A percentile compares a stretch with the other conserved stretches of the same genome.
Evolutionary conservation across 305 asterid genomes (phyloP).

Genomic region (Fraxinus sp.): DNA sequence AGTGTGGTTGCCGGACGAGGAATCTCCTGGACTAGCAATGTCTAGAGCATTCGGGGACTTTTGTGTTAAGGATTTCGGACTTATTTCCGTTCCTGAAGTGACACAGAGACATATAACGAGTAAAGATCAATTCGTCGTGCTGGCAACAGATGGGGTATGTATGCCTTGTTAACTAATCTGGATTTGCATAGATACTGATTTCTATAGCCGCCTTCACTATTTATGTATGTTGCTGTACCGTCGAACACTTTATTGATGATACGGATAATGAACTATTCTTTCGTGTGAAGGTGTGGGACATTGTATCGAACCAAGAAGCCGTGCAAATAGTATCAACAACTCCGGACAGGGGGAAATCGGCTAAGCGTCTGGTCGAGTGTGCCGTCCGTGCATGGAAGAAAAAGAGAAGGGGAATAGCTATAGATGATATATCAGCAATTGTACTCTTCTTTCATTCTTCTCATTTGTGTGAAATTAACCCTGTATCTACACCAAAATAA

Average conservation of each 20-base stretch:
- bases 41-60: slow-evolving; percentile 95
- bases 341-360: slow-evolving; percentile 57
- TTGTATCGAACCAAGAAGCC: slow-evolving; percentile 83
- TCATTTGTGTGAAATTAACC: slow-evolving; percentile 34
- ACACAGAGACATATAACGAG: slow-evolving; percentile 63
- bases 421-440: slow-evolving; percentile 94
- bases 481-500: slow-evolving; percentile 39
- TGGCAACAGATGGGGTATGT: slow-evolving; percentile 96
- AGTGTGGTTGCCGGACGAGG: slow-evolving; percentile 79
- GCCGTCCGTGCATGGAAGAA: slow-evolving; percentile 76
- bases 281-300: slow-evolving; percentile 83
- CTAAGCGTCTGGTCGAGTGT: slow-evolving; percentile 64
- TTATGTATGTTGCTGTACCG: not conserved
- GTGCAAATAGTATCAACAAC: slow-evolving; percentile 61
- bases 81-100: slow-evolving; percentile 84
- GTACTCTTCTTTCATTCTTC: slow-evolving; percentile 71
- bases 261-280: not conserved
- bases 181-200: not conserved
- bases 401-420: slow-evolving; percentile 77
- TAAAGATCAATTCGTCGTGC: slow-evolving; percentile 71
- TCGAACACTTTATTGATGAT: not conserved
- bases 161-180: not conserved
- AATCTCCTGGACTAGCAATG: slow-evolving; percentile 95
- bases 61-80: slow-evolving; percentile 77
- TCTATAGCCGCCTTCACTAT: not conserved